Evolutionary conservation across 306 rosid genomes (phyloP).

Genomic region (Cicer arietinum): DNA sequence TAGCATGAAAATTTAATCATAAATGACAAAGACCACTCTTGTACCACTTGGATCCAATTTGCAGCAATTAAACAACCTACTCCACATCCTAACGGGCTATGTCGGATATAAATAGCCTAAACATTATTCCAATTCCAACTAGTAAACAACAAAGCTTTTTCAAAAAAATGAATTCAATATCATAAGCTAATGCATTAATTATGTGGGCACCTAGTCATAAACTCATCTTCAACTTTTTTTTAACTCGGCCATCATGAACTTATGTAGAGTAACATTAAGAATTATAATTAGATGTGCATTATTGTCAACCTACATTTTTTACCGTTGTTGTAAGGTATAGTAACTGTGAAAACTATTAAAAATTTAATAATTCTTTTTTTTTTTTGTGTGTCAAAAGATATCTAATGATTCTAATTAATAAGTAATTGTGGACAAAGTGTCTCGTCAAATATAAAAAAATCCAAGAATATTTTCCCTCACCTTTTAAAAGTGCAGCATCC

Average conservation of each 20-base stretch:
- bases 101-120: background rate
- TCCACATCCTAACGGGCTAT: background rate
- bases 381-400: too few species aligned
- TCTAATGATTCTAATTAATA: conserved; percentile 22
- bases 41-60: conserved; percentile 26
- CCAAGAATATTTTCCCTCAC: conserved; percentile 77
- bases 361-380: too few species aligned
- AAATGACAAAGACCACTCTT: conserved; percentile 19
- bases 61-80: conserved; percentile 12
- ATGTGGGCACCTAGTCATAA: conserved; percentile 31
- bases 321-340: too few species aligned
- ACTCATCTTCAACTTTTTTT: background rate
- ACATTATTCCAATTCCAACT: conserved; percentile 24
- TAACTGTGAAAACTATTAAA: too few species aligned
- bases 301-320: too few species aligned
- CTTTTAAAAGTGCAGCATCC: conserved; percentile 51
- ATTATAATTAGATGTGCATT: conserved; percentile 9
- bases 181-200: conserved; percentile 16
- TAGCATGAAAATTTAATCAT: too few species aligned
- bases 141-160: conserved; percentile 31
- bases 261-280: conserved; percentile 20
- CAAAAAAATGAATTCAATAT: conserved; percentile 2
- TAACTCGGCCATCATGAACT: conserved; percentile 18
- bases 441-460: conserved; percentile 76
- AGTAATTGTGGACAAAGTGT: conserved; percentile 78